These are phyloP conservation scores for Cercospora citrullina DNA, from an alignment of 2,329 filamentous ascomycete genomes.

Conservation along the genomic window DNA sequence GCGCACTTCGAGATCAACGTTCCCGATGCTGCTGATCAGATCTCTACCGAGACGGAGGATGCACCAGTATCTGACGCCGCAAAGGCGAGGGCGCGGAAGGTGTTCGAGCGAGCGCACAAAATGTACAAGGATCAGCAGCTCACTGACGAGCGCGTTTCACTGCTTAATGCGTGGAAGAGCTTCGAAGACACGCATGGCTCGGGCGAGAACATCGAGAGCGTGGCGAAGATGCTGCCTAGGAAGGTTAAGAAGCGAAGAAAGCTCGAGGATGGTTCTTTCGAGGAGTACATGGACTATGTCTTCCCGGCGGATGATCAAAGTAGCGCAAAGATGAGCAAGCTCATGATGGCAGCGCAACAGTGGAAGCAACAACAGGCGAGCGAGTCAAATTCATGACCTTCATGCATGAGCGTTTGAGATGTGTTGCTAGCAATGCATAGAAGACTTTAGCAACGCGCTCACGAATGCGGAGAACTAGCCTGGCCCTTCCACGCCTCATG, in stretches of 20 bases:
- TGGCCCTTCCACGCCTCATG: no score
- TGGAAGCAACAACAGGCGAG: slow-evolving; percentile 64
- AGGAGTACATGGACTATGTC: slow-evolving; percentile 96
- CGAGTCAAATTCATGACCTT: neutral
- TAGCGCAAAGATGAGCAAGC: slow-evolving; percentile 71
- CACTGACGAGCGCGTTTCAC: slow-evolving; percentile 88
- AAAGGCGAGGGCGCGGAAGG: slow-evolving; percentile 74
- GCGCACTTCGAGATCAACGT: slow-evolving; percentile 98
- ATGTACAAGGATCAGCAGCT: slow-evolving; percentile 85
- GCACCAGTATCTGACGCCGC: slow-evolving; percentile 73
- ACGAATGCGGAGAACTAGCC: neutral
- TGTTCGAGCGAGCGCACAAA: slow-evolving; percentile 84
- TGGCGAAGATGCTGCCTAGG: slow-evolving; percentile 91
- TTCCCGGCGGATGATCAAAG: slow-evolving; percentile 90
- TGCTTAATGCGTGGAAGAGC: slow-evolving; percentile 87
- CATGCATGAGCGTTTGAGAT: neutral
- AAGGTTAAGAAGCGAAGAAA: slow-evolving; percentile 88
- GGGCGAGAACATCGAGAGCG: slow-evolving; percentile 71
- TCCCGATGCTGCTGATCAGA: slow-evolving; percentile 60
- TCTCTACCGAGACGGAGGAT: slow-evolving; percentile 56
- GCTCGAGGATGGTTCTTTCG: slow-evolving; percentile 88
- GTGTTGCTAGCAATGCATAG: neutral
- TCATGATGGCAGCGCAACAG: slow-evolving; percentile 80
- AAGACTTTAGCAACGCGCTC: neutral
- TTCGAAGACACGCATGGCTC: slow-evolving; percentile 87